A percentile compares a stretch with the other conserved stretches of the same genome.
phyloP scores from a whole-genome alignment of 2,329 filamentous ascomycete species.

The Xylaria sp. region DNA sequence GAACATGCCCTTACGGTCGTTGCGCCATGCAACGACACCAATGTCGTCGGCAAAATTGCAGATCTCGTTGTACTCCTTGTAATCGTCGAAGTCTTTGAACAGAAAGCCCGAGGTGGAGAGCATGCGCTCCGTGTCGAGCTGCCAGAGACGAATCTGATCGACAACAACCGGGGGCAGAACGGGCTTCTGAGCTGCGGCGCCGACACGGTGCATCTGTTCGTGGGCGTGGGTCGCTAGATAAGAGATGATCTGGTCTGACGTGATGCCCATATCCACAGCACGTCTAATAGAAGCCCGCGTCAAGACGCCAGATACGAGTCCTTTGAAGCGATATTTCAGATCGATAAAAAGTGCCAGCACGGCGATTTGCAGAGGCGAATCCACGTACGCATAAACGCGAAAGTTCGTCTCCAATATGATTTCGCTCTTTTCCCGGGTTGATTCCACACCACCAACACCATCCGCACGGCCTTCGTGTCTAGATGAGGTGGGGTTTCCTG shows the following conservation, averaged over 20 bases:
- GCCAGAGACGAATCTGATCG: constrained; percentile 97
- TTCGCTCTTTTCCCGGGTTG: constrained; percentile 66
- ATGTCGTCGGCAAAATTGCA: constrained; percentile 85
- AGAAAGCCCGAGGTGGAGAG: constrained; percentile 82
- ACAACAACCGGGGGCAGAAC: constrained; percentile 93
- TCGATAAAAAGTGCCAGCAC: constrained; percentile 89
- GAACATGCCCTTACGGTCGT: constrained; percentile 79
- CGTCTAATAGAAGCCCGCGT: constrained; percentile 86
- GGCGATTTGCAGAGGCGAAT: constrained; percentile 90
- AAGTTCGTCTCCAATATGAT: constrained; percentile 99
- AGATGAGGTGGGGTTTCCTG: constrained; percentile 49
- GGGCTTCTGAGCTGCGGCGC: constrained; percentile 63
- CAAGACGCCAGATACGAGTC: constrained; percentile 90
- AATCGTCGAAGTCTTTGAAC: constrained; percentile 83
- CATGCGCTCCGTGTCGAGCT: constrained; percentile 95
- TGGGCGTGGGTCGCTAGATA: constrained; percentile 94
- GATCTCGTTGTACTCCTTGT: constrained; percentile 72
- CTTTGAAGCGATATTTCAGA: constrained; percentile 88
- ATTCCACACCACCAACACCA: neutral
- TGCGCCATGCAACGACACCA: constrained; percentile 88
- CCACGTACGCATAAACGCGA: constrained; percentile 95
- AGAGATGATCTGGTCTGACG: constrained; percentile 90
- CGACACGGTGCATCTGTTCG: constrained; percentile 83
- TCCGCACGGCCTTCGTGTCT: constrained; percentile 35
- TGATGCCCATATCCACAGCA: constrained; percentile 90